Percentiles rank a stretch among this genome's conserved stretches.
Evolutionary conservation across 768 basidiomycete species (phyloP).

Genomic region (Mycena indigotica): DNA sequence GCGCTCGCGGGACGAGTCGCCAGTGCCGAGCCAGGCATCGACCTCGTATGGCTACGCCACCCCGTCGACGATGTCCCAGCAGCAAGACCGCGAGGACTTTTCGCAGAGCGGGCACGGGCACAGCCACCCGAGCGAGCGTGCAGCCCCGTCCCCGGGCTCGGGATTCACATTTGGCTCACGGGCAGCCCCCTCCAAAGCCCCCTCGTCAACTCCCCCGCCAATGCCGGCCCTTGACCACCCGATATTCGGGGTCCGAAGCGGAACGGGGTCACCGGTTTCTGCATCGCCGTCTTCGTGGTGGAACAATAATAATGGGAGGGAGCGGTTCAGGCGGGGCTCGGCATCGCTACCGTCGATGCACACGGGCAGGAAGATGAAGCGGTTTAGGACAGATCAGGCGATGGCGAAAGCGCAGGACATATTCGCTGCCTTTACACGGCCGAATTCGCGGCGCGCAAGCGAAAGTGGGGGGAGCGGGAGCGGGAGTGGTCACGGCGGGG

Average conservation of each 20-base stretch:
- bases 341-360: slow-evolving; percentile 20
- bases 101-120: slow-evolving; percentile 16
- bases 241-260: neutral
- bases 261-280: slow-evolving; percentile 1
- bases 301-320: neutral
- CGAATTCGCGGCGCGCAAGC: slow-evolving; percentile 6
- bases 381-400: slow-evolving; percentile 1
- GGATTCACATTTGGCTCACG: slow-evolving; percentile 22
- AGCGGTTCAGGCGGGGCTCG: slow-evolving; percentile 7
- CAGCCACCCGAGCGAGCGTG: slow-evolving; percentile 1
- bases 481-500: slow-evolving; percentile 1
- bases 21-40: slow-evolving; percentile 18
- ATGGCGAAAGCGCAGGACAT: slow-evolving; percentile 15
- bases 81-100: slow-evolving; percentile 16
- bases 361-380: slow-evolving; percentile 11
- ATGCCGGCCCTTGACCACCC: slow-evolving; percentile 18
- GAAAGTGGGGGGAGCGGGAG: neutral
- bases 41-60: slow-evolving; percentile 10
- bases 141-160: slow-evolving; percentile 12
- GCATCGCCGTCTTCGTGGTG: no score
- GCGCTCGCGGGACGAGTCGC: slow-evolving; percentile 8
- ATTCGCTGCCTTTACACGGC: slow-evolving; percentile 11
- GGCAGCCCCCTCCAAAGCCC: neutral
- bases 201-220: slow-evolving; percentile 9
- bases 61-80: slow-evolving; percentile 13